A percentile compares a stretch with the other conserved stretches of the same genome.
These are phyloP conservation scores for Colletotrichum somersetense DNA, from an alignment of 2,329 filamentous ascomycete species.

Conservation along the genomic window DNA sequence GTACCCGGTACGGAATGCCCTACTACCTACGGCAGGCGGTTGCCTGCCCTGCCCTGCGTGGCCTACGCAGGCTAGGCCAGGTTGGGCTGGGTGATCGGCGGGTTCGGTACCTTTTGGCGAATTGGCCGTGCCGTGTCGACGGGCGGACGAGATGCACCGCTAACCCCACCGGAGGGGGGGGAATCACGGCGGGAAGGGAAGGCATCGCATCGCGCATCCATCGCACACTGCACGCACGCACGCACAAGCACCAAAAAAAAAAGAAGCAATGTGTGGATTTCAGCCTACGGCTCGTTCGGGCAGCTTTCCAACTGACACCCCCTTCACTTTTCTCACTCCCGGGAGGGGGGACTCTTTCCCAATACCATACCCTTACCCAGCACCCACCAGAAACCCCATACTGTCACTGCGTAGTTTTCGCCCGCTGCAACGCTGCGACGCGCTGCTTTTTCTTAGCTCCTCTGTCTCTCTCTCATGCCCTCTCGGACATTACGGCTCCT, in stretches of 20 bases:
- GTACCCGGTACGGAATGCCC: not conserved
- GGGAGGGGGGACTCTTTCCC: too few relatives aligned
- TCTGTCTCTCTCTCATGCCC: not conserved
- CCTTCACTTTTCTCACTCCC: not conserved
- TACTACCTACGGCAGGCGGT: too few relatives aligned
- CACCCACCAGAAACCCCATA: not conserved
- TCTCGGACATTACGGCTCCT: constrained; percentile 1
- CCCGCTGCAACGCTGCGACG: constrained; percentile 31
- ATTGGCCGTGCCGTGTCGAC: not conserved
- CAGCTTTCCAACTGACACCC: constrained; percentile 51
- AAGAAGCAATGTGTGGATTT: constrained; percentile 47
- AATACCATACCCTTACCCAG: constrained; percentile 33
- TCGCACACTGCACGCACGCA: not conserved
- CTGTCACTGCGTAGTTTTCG: constrained; percentile 6
- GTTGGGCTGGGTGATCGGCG: not conserved
- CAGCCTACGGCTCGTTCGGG: constrained; percentile 63
- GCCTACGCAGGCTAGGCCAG: too few relatives aligned
- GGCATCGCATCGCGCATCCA: constrained; percentile 7
- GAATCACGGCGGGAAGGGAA: constrained; percentile 10
- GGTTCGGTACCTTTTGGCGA: not conserved
- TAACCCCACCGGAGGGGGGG: constrained; percentile 18
- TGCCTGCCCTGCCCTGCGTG: too few relatives aligned
- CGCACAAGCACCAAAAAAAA: not conserved
- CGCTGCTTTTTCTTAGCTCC: constrained; percentile 28
- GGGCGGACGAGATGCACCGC: constrained; percentile 21